Base-by-base conservation (phyloP, 2,329 filamentous ascomycete species). In the Aschersonia sp. region DNA sequence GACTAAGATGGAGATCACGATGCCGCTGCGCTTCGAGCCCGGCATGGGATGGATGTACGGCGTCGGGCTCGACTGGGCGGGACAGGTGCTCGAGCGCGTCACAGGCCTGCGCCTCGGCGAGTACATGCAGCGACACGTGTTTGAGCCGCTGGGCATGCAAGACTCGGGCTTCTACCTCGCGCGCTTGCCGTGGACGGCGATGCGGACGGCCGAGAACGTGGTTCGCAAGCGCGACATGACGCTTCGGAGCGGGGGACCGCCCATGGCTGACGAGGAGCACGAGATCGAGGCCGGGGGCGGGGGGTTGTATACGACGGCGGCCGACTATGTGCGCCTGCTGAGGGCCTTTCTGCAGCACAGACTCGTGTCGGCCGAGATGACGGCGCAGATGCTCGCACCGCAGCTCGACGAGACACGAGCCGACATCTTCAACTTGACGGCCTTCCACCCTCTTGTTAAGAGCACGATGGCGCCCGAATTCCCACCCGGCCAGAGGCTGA, bases 41-140 rank as follows among this genome's bases (percentile, higher is more conserved):
- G 74, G 73, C 1, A 60, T 65, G 3, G 64, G 65, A 5, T 78
- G 73, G 73, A 59, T 58, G 31, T 78, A 77, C 50, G 72, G 74
- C 4, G 55, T 62, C 3, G 58, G 60, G 0, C 49, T 68, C 42
- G 73, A 77, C 59, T 76, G 69, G 64, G 72, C 67, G 0, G 72
- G 70, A 3, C 50, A 66, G 4, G 58, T 68, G 1, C 57, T 77
- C 4, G 67, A 73, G 54, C 57, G 56, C 4, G 43, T 69, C 4
- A 67, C 65, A 0, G 63, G 63, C 5, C 53, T 59, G 46, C 52
- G 51, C 1, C 56, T 76, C 3, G 61, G 61, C 0, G 54, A 52
- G 5, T 70, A 67, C 58, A 64, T 68, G 59, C 52, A 59, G 32
- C 46, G 56, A 45, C 54, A 67, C 54, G 54, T 70, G 12, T 63